Base-by-base conservation (phyloP, 768 basidiomycete species). In the Psilocybe subaeruginosa region DNA sequence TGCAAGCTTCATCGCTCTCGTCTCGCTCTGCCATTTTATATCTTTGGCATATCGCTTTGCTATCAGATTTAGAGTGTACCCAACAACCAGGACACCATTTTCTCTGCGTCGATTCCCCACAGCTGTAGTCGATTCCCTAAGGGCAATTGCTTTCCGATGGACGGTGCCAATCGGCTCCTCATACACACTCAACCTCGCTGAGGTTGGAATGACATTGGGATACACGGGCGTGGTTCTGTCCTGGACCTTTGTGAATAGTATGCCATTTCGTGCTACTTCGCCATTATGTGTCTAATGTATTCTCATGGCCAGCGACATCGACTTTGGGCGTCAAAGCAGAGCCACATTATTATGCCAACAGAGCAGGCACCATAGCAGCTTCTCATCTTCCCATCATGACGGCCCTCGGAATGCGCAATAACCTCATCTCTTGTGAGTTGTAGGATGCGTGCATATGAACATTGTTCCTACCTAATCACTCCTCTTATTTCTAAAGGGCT, bases 341-440 rank as follows among this genome's bases (percentile, higher is more conserved):
- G 59, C 74, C 77, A 0, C 69, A 73, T 54, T 79, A 79, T 63
- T 79, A 71, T 63, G 74, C 73, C 30, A 78, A 83, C 59, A 73
- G 79, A 29, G 74, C 79, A 1, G 81, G 76, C 0, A 70, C 72
- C 30, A 76, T 85, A 23, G 83, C 79, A 0, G 69, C 75, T 14
- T 74, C 75, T 41, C 85, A 89, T 68, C 70, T 85, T 0, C 82
- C 86, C 1, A 74, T 89, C 17, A 74, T 88, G 66, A 77, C 81
- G 14, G 85, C 80, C 2, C 78, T 90, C 27, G 85, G 85, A 1
- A 84, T 82, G 62, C 84, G 84, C 30, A 88, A 89, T 70, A 88
- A 88, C 59, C 68, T 85, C 14, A 67, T 78, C 35, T 74, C 74
- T 3, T 72, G 77, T 77, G 27, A 55, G 74, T 64, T 12, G 23